Base-by-base conservation (phyloP, 176 grass and related monocot species). In the Pharus latifolius region DNA sequence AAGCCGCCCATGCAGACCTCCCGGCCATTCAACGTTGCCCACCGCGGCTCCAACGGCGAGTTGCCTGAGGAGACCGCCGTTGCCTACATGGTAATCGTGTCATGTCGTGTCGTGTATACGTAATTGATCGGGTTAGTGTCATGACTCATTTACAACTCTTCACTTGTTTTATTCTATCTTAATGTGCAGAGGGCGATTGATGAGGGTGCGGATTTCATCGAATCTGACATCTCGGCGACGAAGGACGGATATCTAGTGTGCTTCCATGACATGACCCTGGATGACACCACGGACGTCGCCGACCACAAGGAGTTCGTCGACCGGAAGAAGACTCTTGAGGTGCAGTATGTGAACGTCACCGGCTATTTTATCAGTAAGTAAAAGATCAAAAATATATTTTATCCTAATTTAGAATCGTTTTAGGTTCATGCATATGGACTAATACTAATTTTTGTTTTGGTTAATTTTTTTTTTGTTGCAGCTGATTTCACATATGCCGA, bases 201-300 rank as follows among this genome's bases (percentile, higher is more conserved):
- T 29, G 85, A 87, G 60, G 74, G 85, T 49, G 74, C 74, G 26
- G 79, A 87, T 61, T 87, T 87, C 85, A 78, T 87, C 67, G 85
- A 87, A 62, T 17, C 61, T 8, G 74, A 87, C 78, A 31, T 87
- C 51, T 28, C 58, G 61, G 79, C 79, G n/a, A 87, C 79, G 66
- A 74, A 56, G 67, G 85, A 83, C 74, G 74, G 79, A 1, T 67
- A 87, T 47, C 85, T 87, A 52, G 68, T 82, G 43, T 87, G 84
- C 79, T 78, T 78, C 73, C 84, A 87, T 31, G 74, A 82, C 79
- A 20, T 63, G 29, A 87, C 84, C 9, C 79, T 87, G 30, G 84
- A 82, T 48, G 85, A 38, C 84, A 62, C 41, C 38, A 82, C 67
- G 34, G 67, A 82, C 61, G 67, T 87, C 45, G 73, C 79, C 37